phyloP scores from a whole-genome alignment of 441 rosid species.

The Pelargonium australe region DNA sequence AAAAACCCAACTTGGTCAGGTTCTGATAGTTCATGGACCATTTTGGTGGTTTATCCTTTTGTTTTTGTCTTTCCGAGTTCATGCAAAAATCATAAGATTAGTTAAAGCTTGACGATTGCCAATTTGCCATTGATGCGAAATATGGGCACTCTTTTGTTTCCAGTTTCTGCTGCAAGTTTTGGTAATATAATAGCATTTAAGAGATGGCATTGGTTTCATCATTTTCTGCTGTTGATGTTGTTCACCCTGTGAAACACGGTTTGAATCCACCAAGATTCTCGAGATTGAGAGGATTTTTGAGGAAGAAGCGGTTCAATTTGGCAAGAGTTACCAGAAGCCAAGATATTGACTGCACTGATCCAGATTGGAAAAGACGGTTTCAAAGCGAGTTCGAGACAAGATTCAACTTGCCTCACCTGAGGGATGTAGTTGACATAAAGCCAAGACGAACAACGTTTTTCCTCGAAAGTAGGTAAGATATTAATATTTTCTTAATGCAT shows the following conservation, averaged over 20 bases:
- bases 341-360: neutral
- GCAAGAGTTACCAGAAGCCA: neutral
- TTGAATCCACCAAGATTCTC: neutral
- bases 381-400: neutral
- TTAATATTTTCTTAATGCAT: neutral
- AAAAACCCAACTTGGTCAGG: too few species aligned
- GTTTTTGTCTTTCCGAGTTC: neutral
- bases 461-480: neutral
- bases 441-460: neutral
- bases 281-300: neutral
- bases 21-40: too few species aligned
- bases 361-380: slow-evolving; percentile 1
- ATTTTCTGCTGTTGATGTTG: neutral
- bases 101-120: neutral
- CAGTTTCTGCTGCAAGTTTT: neutral
- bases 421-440: neutral
- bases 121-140: neutral
- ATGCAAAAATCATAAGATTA: neutral
- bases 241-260: neutral
- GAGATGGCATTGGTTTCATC: neutral
- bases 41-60: neutral
- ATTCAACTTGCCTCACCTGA: neutral
- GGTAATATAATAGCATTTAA: neutral
- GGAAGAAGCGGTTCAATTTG: neutral
- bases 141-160: neutral